Evolutionary conservation across 768 basidiomycete species (phyloP), one percentile per base, ranked within the genome.

Genomic region (Kwoniella heveanensis): DNA sequence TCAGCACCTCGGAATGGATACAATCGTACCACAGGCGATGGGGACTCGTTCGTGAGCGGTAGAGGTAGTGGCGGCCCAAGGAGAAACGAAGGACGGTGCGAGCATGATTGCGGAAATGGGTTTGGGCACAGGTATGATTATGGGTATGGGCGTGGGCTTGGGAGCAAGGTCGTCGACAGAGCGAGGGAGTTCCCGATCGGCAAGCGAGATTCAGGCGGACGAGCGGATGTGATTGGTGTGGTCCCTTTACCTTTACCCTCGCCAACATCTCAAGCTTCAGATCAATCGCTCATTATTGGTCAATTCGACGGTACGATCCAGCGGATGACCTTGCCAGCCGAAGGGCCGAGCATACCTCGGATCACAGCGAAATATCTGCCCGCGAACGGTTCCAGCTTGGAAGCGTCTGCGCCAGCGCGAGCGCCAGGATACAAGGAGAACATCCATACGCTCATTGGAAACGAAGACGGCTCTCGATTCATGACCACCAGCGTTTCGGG

Each of bases 301-400:
- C 74, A 76, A 59, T 76, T 66, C 52, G 67, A 73, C 49, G 74
- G 74, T 36, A 72, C 70, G 17, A 26, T 76, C 8, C 70, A 70
- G 53, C 57, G 70, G 1, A 15, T 68, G 22, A 21, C 19, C 15
- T 15, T 64, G 17, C 32, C 62, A 17, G 13, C 15, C 15, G 37
- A 7, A 24, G 27, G 46, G 19, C 24, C 55, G 10, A 58, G 52
- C 54, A 19, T 39, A 54, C 32, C 64, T 6, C 47, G 37, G 7
- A 63, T 69, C 12, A 66, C 67, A 12, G 70, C 74, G 4, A 65
- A 64, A 36, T 76, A 65, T 54, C 25, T 54, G 6, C 39, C 39
- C 3, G 9, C 39, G 39, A 36, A 15, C 69, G 63, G 32, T 13
- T 13, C 32, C 6, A 13, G 32, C 6, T 13, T 13, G 6, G 32